These are phyloP conservation scores for Didymella pinodella DNA, from an alignment of 2,329 filamentous ascomycete genomes.

Conservation along the genomic window DNA sequence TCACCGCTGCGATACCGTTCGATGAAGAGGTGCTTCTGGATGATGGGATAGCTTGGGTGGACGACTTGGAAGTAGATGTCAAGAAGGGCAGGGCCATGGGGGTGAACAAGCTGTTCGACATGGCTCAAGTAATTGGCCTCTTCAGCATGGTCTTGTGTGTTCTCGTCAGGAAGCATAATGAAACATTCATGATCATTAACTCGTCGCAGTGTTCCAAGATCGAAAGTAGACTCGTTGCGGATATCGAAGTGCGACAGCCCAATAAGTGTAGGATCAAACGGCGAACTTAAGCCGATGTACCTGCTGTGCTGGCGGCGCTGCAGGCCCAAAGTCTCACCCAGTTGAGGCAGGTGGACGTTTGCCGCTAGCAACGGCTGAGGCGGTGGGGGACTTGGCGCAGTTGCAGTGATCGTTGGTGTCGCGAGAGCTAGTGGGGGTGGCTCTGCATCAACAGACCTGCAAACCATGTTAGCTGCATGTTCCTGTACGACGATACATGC, in stretches of 20 bases:
- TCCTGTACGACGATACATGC: conserved; percentile 12
- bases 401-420: conserved; percentile 52
- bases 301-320: conserved; percentile 81
- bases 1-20: conserved; percentile 79
- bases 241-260: conserved; percentile 81
- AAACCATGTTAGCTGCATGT: conserved; percentile 37
- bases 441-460: conserved; percentile 51
- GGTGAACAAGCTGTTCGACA: conserved; percentile 77
- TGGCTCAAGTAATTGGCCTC: conserved; percentile 72
- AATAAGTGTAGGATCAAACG: conserved; percentile 84
- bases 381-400: conserved; percentile 48
- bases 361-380: conserved; percentile 40
- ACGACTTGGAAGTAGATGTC: conserved; percentile 83
- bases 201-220: conserved; percentile 70
- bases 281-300: conserved; percentile 83
- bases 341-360: conserved; percentile 45
- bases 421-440: conserved; percentile 51
- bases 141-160: conserved; percentile 75
- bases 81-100: conserved; percentile 78
- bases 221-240: conserved; percentile 79
- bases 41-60: conserved; percentile 81
- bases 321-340: conserved; percentile 68
- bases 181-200: conserved; percentile 82
- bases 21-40: conserved; percentile 81
- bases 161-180: conserved; percentile 77